Evolutionary conservation across 2,329 filamentous ascomycete species (phyloP).

Genomic region (Aspergillus sp.): DNA sequence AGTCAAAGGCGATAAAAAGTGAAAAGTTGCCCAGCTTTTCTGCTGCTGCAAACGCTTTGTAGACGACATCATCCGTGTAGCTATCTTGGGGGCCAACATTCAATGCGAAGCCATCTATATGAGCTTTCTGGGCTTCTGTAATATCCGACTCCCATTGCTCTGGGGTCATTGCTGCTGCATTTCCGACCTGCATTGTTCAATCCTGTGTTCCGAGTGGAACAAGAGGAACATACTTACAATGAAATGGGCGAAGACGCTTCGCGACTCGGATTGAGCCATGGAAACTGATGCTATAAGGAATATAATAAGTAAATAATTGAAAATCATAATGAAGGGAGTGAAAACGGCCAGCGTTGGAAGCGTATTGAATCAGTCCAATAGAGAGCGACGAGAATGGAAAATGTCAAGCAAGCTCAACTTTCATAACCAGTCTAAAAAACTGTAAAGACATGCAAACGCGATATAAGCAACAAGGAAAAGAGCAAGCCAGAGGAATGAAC

Average conservation of each 20-base stretch:
- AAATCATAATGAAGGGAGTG: constrained; percentile 1
- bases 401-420: too few species aligned
- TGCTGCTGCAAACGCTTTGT: constrained; percentile 23
- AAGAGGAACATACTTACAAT: constrained; percentile 18
- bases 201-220: neutral
- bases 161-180: constrained; percentile 17
- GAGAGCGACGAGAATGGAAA: too few species aligned
- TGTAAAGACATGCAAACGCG: too few species aligned
- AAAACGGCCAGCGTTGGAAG: too few species aligned
- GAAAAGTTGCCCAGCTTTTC: constrained; percentile 22
- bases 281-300: constrained; percentile 3
- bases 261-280: constrained; percentile 12
- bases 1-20: constrained; percentile 31
- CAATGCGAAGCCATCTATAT: constrained; percentile 27
- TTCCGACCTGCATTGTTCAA: constrained; percentile 16
- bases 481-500: too few species aligned
- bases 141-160: constrained; percentile 23
- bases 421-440: too few species aligned
- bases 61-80: constrained; percentile 22
- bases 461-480: too few species aligned
- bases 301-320: constrained; percentile 11
- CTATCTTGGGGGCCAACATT: constrained; percentile 27
- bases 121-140: constrained; percentile 19
- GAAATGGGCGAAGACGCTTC: constrained; percentile 30
- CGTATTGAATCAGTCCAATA: too few species aligned